Conservation (phyloP, 2,329 filamentous ascomycete species). For the Fusarium sp. region DNA sequence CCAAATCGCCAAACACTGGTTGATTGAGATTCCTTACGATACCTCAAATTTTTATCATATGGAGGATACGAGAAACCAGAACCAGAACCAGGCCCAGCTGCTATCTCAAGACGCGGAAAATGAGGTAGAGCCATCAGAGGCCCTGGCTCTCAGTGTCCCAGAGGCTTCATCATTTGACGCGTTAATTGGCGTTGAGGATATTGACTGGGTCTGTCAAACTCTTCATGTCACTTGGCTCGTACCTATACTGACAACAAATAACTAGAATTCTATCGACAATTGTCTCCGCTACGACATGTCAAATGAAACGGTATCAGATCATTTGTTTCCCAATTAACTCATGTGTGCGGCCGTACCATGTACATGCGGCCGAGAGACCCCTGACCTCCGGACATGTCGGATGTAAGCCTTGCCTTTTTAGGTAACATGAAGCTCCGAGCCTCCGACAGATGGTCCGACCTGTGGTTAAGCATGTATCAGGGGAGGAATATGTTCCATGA, state of each 20-base stretch:
- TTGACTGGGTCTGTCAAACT: constrained; percentile 1
- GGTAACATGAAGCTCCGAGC: constrained; percentile 17
- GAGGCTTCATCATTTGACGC: background rate
- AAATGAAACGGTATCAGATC: background rate
- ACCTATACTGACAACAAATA: background rate
- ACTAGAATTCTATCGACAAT: background rate
- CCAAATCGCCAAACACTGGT: background rate
- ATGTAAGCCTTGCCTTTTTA: constrained; percentile 10
- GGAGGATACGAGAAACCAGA: background rate
- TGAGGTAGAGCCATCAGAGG: background rate
- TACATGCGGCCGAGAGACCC: background rate
- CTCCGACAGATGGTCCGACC: background rate
- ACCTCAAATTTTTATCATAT: accelerated
- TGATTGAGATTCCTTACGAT: background rate
- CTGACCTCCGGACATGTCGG: constrained; percentile 14
- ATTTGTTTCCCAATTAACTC: background rate
- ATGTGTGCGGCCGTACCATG: background rate
- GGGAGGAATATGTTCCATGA: background rate
- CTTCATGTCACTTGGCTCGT: no score
- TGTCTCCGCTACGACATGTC: background rate
- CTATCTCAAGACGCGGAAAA: background rate
- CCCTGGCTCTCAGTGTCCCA: background rate
- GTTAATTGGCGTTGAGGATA: background rate
- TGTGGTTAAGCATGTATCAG: no score
- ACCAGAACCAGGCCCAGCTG: background rate